Evolutionary conservation across 768 basidiomycete genomes (phyloP), one percentile per base, ranked within the genome.

Genomic region (Tricholoma matsutake): DNA sequence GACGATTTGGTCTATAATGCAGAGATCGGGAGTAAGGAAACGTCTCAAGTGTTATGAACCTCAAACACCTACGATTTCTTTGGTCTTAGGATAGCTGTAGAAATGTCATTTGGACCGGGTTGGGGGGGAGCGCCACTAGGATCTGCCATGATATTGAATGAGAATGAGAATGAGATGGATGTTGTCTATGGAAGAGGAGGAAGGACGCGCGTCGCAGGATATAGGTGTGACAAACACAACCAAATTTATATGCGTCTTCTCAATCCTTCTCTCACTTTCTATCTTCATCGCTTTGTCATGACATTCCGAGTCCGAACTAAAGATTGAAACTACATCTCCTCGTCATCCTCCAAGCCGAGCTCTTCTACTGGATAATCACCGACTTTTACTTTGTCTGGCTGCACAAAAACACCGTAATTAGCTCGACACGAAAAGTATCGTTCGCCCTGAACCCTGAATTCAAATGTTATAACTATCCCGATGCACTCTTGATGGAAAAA

Each of bases 41-140:
- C 47, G 60, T 58, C 5, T 52, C 37, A 41, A 57, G 31, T 51
- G 39, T 43, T 45, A 63, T 28, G 49, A 49, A 63, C 58, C 31
- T n/a, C 35, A 49, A 18, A 43, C 8, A 83, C 94, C 66, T 74
- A 97, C 96, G 94, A 96, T 83, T 97, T 96, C 91, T 98, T 99
- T 65, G 90, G 89, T 63, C 97, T 81, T 62, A 99, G 82, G 73
- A 99, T 98, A 53, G 96, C 96, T 35, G 96, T 98, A 18, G 96
- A 93, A 58, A 85, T 81, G 68, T 97, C 96, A 75, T 98, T 89
- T 25, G 88, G 86, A 54, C 88, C 91, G n/a, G 91, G 91, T 68
- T 87, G 89, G 61, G 91, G 84, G 60, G 91, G 72, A 61, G 90
- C 91, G 67, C 92, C 92, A 69, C 89, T 92, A 11, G 92, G 90